Base-by-base conservation (phyloP, 2,329 filamentous ascomycete species). In the Talaromyces rugulosus region DNA sequence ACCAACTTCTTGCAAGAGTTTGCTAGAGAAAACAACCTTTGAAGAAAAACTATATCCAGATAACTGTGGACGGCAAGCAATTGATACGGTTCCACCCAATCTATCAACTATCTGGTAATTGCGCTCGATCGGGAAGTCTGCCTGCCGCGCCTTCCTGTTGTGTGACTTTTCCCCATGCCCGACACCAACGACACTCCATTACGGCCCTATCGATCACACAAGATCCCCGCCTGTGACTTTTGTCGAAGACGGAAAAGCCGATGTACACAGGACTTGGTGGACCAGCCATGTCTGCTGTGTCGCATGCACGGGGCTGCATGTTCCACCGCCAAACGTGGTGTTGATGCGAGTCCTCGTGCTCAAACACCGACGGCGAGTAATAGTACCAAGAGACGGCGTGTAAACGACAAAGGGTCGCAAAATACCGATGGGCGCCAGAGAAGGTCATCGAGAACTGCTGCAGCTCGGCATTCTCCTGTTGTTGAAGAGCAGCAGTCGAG, bases 151-250 rank as follows among this genome's bases (percentile, higher is more conserved):
- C 36, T 40, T 40, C 14, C 36, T n/a, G 36, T 7, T n/a, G 36
- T 40, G 36, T 16, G 31, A 33, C 6, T 33, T 33, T 9, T 33
- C 31, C 23, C 23, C 36, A 40, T 40, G 36, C 36, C 36, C 36
- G 36, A 40, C 6, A 5, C 36, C 36, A 40, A 40, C 36, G 36
- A n/a, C 36, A 40, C 36, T 55, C 27, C 51, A 44, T n/a, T 53
- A 12, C 64, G 65, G 12, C 64, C 67, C 16, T 68, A 68, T 40
- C 61, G 66, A 40, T 68, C 65, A 11, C 65, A 68, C 53, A 65
- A 66, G 40, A 23, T 64, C 44, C 66, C 65, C 30, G 66, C 66
- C 9, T 69, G 66, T 56, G 64, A 67, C 54, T 65, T 64, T 57
- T 68, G 67, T 58, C 66, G 64, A 42, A 64, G 62, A 23, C 64